Evolutionary conservation across 202 grass and related monocot genomes (phyloP).

Genomic region (Carex arenaria): DNA sequence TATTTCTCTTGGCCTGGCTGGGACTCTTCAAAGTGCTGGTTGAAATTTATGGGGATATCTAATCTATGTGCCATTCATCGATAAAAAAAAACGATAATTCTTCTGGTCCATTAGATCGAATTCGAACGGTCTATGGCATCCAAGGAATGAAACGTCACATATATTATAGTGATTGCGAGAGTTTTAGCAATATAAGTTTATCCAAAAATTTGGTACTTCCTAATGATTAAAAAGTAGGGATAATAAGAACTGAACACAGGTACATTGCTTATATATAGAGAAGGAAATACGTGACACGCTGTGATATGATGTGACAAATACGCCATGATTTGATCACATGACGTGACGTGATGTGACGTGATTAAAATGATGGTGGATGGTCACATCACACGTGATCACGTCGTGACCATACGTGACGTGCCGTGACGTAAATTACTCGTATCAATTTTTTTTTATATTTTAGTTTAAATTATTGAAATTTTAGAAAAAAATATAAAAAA

Average conservation of each 20-base stretch:
- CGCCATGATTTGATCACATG: too few relatives aligned
- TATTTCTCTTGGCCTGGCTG: too few relatives aligned
- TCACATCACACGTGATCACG: too few relatives aligned
- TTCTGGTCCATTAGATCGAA: background rate
- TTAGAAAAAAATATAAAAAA: too few relatives aligned
- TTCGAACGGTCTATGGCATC: background rate
- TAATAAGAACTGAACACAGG: background rate
- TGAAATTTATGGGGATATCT: background rate
- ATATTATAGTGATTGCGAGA: background rate
- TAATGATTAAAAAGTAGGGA: background rate
- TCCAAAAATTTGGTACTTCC: background rate
- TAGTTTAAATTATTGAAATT: too few relatives aligned
- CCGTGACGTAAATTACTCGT: too few relatives aligned
- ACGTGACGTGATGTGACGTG: too few relatives aligned
- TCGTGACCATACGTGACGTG: too few relatives aligned
- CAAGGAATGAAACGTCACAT: background rate
- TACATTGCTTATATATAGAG: background rate
- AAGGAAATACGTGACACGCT: too few relatives aligned
- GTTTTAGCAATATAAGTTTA: background rate
- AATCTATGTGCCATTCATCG: background rate
- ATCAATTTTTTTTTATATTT: too few relatives aligned
- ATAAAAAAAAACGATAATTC: background rate
- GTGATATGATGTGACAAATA: too few relatives aligned
- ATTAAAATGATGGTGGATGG: too few relatives aligned
- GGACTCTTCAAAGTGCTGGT: background rate